These are phyloP conservation scores for Alternaria panax DNA, from an alignment of 2,329 filamentous ascomycete genomes.

Conservation along the genomic window DNA sequence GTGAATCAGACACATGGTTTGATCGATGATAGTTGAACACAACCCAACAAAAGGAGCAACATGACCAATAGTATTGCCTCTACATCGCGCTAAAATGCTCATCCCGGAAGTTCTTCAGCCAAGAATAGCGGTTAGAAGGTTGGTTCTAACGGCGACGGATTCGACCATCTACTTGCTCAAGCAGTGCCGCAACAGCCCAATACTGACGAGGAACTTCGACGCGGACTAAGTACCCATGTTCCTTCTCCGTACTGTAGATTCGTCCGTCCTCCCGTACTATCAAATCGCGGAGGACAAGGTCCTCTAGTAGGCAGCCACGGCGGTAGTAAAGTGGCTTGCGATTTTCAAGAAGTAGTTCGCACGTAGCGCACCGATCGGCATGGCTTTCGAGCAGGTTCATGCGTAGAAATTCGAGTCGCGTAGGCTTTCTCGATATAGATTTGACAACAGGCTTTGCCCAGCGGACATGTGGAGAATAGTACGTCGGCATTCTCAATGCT, in stretches of 20 bases:
- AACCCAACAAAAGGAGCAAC: neutral
- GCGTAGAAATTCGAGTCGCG: neutral
- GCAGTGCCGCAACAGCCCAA: neutral
- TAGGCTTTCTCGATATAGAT: slow-evolving; percentile 4
- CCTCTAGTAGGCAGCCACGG: neutral
- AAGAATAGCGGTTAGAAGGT: neutral
- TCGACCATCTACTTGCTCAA: neutral
- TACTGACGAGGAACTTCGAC: neutral
- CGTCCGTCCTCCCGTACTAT: neutral
- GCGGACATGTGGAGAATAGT: neutral
- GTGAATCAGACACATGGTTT: neutral
- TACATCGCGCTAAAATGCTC: too few relatives aligned
- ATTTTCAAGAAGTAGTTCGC: neutral
- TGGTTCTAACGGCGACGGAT: neutral
- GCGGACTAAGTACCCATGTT: neutral
- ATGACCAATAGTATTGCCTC: too few relatives aligned
- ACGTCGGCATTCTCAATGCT: neutral
- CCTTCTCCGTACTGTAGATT: neutral
- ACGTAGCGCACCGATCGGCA: neutral
- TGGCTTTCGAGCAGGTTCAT: neutral
- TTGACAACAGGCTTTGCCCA: neutral
- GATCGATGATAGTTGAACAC: neutral
- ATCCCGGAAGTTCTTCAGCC: too few relatives aligned
- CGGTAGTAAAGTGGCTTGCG: neutral
- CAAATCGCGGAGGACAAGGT: neutral